A percentile compares a stretch with the other conserved stretches of the same genome.
phyloP scores from a whole-genome alignment of 495 filamentous ascomycete species.

The Niebla homalea region DNA sequence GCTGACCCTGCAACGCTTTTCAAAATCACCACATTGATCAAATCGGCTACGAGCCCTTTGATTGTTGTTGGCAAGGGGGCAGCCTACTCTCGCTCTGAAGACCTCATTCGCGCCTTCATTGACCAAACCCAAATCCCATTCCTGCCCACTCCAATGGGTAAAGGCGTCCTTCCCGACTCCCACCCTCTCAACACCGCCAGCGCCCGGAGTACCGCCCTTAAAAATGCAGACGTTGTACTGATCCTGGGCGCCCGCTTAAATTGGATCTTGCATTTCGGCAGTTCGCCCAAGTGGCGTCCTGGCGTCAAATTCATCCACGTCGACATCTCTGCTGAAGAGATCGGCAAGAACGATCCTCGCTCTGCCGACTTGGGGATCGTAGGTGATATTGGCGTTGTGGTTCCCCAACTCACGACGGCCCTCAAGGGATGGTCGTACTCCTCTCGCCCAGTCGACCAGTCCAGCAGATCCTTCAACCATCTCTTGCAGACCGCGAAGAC shows the following conservation, averaged over 20 bases:
- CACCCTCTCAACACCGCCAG: slow-evolving; percentile 42
- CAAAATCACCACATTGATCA: slow-evolving; percentile 34
- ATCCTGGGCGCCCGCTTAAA: slow-evolving; percentile 48
- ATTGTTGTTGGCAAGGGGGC: slow-evolving; percentile 50
- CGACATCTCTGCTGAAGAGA: slow-evolving; percentile 44
- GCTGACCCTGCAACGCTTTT: slow-evolving; percentile 32
- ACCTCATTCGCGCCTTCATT: slow-evolving; percentile 34
- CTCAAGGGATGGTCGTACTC: slow-evolving; percentile 34
- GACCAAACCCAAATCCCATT: slow-evolving; percentile 41
- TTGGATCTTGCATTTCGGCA: slow-evolving; percentile 53
- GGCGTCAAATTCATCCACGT: slow-evolving; percentile 44
- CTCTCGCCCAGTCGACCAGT: not conserved
- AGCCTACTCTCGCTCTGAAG: slow-evolving; percentile 43
- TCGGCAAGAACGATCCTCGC: slow-evolving; percentile 33
- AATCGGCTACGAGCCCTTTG: slow-evolving; percentile 39
- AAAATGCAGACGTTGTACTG: slow-evolving; percentile 45
- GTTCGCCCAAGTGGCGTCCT: slow-evolving; percentile 43
- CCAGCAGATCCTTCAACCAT: slow-evolving; percentile 23
- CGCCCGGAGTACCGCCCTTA: slow-evolving; percentile 44
- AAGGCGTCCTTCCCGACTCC: slow-evolving; percentile 46
- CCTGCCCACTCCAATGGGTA: slow-evolving; percentile 52
- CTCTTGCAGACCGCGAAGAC: slow-evolving; percentile 24
- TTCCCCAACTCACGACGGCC: slow-evolving; percentile 30
- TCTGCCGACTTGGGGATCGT: slow-evolving; percentile 35
- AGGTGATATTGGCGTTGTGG: slow-evolving; percentile 41